Conservation (phyloP, 192 early-diverging fungal species). For the Chytriomyces confervae region DNA sequence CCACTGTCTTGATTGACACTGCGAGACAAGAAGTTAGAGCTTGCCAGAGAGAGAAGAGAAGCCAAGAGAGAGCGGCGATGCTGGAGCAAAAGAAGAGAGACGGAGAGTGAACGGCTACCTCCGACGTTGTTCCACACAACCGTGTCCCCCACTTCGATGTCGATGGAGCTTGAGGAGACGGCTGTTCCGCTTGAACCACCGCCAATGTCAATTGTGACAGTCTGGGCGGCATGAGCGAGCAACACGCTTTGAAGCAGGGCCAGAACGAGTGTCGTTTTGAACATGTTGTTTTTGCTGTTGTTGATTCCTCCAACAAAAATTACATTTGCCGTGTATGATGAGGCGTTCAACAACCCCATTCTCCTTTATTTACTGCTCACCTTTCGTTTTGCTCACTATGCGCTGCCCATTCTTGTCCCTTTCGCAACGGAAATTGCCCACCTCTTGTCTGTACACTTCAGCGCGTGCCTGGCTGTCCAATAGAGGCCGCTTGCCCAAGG, state of each 20-base stretch:
- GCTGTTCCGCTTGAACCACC: not conserved
- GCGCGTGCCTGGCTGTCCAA: too few species aligned
- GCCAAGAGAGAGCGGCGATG: not conserved
- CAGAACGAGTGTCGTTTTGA: not conserved
- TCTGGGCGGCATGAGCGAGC: conserved; percentile 3
- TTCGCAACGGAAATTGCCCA: too few species aligned
- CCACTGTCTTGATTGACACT: conserved; percentile 5
- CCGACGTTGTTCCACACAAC: conserved; percentile 11
- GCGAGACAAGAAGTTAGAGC: not conserved
- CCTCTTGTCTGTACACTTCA: too few species aligned
- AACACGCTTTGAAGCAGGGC: not conserved
- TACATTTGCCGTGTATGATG: too few species aligned
- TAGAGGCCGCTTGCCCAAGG: too few species aligned
- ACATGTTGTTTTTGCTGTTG: not conserved
- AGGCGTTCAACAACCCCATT: not conserved
- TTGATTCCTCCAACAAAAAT: not conserved
- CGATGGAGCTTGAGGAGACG: not conserved
- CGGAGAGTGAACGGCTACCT: not conserved
- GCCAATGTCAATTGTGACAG: conserved; percentile 2
- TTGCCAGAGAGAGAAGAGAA: not conserved
- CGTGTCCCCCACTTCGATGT: not conserved
- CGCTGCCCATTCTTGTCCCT: too few species aligned
- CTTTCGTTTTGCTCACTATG: not conserved
- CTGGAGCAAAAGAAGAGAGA: not conserved
- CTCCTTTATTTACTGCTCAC: not conserved